Percentiles rank a stretch among this genome's conserved stretches.
Conservation (phyloP, 257 asterid species). For the Linaria vulgaris region DNA sequence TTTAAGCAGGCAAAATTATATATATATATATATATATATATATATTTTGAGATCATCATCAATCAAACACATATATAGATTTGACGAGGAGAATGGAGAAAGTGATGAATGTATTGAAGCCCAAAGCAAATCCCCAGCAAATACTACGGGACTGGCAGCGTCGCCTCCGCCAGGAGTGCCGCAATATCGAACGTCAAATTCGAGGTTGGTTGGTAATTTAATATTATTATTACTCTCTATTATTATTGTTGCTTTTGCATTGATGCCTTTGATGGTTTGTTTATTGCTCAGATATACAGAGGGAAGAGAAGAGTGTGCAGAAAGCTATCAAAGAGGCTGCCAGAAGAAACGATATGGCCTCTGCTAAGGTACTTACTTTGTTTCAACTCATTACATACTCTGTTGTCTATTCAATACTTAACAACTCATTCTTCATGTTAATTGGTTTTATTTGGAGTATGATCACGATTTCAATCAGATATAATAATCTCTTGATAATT, state of each 20-base stretch:
- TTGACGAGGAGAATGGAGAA: slow-evolving; percentile 53
- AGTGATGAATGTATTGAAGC: slow-evolving; percentile 72
- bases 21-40: too few relatives aligned
- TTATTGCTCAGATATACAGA: slow-evolving; percentile 69
- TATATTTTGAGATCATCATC: too few relatives aligned
- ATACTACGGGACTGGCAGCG: slow-evolving; percentile 94
- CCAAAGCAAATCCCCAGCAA: slow-evolving; percentile 86
- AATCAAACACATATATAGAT: too few relatives aligned
- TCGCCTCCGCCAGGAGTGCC: slow-evolving; percentile 92
- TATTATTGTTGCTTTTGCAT: background rate
- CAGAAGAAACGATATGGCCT: slow-evolving; percentile 90
- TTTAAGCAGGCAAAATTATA: too few relatives aligned
- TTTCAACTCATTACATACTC: background rate
- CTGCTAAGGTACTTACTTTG: slow-evolving; percentile 72
- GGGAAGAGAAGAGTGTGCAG: slow-evolving; percentile 92
- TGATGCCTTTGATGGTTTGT: slow-evolving; percentile 23
- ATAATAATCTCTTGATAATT: background rate
- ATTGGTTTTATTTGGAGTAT: background rate
- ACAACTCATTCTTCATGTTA: too few relatives aligned
- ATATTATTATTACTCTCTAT: background rate
- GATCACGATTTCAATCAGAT: too few relatives aligned
- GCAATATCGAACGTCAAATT: slow-evolving; percentile 89
- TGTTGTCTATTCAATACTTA: too few relatives aligned
- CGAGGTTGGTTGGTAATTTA: slow-evolving; percentile 61
- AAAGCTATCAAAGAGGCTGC: slow-evolving; percentile 96